Evolutionary conservation across 2,329 filamentous ascomycete genomes (phyloP).

Genomic region (Davidsoniella eucalypti): DNA sequence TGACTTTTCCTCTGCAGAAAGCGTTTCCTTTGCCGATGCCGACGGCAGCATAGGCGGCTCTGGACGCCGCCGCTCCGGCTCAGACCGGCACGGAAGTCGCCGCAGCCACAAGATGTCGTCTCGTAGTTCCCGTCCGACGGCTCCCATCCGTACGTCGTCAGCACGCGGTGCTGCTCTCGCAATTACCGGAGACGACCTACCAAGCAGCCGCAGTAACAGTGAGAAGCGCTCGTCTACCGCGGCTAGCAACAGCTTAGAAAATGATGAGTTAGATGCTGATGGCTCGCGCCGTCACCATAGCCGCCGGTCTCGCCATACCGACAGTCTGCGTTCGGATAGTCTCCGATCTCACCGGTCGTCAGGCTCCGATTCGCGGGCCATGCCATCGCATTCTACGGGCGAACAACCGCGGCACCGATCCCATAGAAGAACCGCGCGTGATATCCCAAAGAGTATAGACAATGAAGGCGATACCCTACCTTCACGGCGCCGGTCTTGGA

Average conservation of each 20-base stretch:
- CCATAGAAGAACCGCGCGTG: too few species aligned
- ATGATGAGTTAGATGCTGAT: too few species aligned
- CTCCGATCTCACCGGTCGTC: slow-evolving; percentile 7
- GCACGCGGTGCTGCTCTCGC: background rate
- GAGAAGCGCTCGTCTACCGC: background rate
- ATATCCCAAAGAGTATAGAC: too few species aligned
- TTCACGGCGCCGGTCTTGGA: background rate
- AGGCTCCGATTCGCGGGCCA: background rate
- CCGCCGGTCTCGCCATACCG: background rate
- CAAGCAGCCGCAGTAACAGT: slow-evolving; percentile 6
- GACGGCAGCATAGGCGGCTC: background rate
- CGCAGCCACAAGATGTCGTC: slow-evolving; percentile 4
- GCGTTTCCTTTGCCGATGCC: slow-evolving; percentile 4
- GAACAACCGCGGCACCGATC: too few species aligned
- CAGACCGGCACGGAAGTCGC: slow-evolving; percentile 2
- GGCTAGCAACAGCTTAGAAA: background rate
- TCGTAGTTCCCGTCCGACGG: background rate
- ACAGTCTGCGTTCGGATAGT: slow-evolving; percentile 6
- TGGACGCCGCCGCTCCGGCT: background rate
- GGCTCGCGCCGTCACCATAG: background rate
- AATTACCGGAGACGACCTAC: slow-evolving; percentile 6
- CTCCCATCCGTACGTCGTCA: background rate
- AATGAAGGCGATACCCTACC: too few species aligned
- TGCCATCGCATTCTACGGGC: background rate
- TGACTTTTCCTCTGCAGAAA: slow-evolving; percentile 12